Percentiles rank a stretch among this genome's conserved stretches.
These are phyloP conservation scores for Sarocladium brachiariae DNA, from an alignment of 2,329 filamentous ascomycete genomes.

Conservation along the genomic window DNA sequence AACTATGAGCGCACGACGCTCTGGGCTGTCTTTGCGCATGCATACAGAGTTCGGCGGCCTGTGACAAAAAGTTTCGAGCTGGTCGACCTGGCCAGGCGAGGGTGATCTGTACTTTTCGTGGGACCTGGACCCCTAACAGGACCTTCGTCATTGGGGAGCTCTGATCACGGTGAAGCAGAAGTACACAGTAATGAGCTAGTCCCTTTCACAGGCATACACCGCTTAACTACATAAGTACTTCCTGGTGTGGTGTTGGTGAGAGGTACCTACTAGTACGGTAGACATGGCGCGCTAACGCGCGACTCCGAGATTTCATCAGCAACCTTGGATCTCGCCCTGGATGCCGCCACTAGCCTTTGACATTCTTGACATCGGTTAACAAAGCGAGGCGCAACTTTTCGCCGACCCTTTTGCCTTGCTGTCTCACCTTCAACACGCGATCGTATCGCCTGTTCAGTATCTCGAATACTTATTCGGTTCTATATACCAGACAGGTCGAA, in stretches of 20 bases:
- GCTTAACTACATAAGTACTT: constrained; percentile 7
- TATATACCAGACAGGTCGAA: no score
- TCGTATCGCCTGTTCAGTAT: no score
- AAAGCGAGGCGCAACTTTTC: not conserved
- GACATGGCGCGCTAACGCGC: constrained; percentile 3
- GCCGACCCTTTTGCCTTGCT: not conserved
- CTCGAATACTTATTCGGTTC: no score
- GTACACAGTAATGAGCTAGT: no score
- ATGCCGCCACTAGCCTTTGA: no score
- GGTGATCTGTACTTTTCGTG: constrained; percentile 9
- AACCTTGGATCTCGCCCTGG: not conserved
- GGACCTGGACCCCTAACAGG: constrained; percentile 6
- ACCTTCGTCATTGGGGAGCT: constrained; percentile 6
- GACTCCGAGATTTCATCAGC: constrained; percentile 1
- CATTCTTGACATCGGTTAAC: not conserved
- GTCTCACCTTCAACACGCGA: not conserved
- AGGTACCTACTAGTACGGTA: not conserved
- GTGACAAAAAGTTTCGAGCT: not conserved
- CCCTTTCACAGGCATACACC: not conserved
- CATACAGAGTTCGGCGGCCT: not conserved
- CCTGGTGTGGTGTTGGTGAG: not conserved
- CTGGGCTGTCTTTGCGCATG: not conserved
- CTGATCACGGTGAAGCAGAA: no score
- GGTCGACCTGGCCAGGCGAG: not conserved
- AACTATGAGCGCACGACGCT: not conserved